Conservation (phyloP, 805 yeast genomes). For the Candida michaelii region DNA sequence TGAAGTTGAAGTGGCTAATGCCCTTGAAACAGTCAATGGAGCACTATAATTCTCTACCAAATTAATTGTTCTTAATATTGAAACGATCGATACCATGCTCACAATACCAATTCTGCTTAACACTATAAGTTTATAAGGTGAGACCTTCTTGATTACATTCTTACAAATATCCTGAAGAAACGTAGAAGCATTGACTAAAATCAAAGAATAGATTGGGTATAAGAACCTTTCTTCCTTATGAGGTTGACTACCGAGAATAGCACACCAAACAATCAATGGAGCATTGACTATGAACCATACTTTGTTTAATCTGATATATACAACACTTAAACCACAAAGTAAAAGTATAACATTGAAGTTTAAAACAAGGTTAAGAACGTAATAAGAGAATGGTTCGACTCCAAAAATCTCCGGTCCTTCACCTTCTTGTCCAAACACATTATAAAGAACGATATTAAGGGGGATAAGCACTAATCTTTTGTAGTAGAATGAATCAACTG, state of each 20-base stretch:
- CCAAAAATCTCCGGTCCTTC: slow-evolving; percentile 93
- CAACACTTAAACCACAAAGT: slow-evolving; percentile 39
- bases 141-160: neutral
- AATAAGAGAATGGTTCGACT: slow-evolving; percentile 74
- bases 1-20: neutral
- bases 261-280: slow-evolving; percentile 67
- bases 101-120: slow-evolving; percentile 14
- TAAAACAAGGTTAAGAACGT: slow-evolving; percentile 62
- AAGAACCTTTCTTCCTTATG: slow-evolving; percentile 93
- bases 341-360: slow-evolving; percentile 65
- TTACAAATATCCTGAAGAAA: neutral
- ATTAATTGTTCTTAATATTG: slow-evolving; percentile 55
- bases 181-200: slow-evolving; percentile 59
- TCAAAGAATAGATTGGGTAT: slow-evolving; percentile 78
- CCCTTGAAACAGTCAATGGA: slow-evolving; percentile 45
- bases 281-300: slow-evolving; percentile 20
- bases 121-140: neutral
- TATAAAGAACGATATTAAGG: slow-evolving; percentile 77
- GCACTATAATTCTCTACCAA: slow-evolving; percentile 68
- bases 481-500: slow-evolving; percentile 64
- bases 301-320: slow-evolving; percentile 13
- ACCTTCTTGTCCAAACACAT: slow-evolving; percentile 65
- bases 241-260: slow-evolving; percentile 69
- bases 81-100: slow-evolving; percentile 14
- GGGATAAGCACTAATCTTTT: slow-evolving; percentile 67